A percentile compares a stretch with the other conserved stretches of the same genome.
Evolutionary conservation across 345 rosid species (phyloP).

Genomic region (Eucalyptus lansdowneana): DNA sequence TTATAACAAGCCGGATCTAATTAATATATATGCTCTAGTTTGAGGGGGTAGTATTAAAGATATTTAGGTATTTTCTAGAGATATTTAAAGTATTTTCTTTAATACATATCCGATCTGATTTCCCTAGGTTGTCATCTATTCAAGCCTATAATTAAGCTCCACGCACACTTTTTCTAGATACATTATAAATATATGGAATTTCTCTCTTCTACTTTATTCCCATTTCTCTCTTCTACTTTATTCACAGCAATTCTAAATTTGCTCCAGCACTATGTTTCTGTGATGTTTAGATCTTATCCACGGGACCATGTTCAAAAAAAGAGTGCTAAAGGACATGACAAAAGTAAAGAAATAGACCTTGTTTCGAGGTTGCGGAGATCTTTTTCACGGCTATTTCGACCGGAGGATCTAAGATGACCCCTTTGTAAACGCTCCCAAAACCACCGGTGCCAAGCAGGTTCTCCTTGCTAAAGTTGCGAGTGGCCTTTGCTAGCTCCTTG

Average conservation of each 20-base stretch:
- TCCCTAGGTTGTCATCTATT: background rate
- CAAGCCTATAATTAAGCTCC: background rate
- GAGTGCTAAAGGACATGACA: background rate
- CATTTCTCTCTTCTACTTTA: too few species aligned
- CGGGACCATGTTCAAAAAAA: background rate
- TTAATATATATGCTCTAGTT: background rate
- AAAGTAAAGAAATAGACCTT: background rate
- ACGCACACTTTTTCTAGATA: background rate
- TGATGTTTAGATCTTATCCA: background rate
- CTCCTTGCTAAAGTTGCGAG: conserved; percentile 17
- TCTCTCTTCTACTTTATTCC: too few species aligned
- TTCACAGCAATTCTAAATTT: too few species aligned
- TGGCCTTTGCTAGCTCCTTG: conserved; percentile 23
- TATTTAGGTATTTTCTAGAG: background rate
- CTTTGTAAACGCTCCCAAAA: conserved; percentile 31
- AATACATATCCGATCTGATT: background rate
- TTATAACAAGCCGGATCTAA: background rate
- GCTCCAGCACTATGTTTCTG: background rate
- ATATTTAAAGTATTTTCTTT: background rate
- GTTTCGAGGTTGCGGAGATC: conserved; percentile 22
- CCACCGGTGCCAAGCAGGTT: conserved; percentile 31
- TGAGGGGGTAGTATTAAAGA: background rate
- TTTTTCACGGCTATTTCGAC: conserved; percentile 19
- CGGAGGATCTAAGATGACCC: conserved; percentile 8
- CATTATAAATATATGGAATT: too few species aligned